Evolutionary conservation across 306 rosid genomes (phyloP), one percentile per base, ranked within the genome.

Genomic region (Parietaria judaica): DNA sequence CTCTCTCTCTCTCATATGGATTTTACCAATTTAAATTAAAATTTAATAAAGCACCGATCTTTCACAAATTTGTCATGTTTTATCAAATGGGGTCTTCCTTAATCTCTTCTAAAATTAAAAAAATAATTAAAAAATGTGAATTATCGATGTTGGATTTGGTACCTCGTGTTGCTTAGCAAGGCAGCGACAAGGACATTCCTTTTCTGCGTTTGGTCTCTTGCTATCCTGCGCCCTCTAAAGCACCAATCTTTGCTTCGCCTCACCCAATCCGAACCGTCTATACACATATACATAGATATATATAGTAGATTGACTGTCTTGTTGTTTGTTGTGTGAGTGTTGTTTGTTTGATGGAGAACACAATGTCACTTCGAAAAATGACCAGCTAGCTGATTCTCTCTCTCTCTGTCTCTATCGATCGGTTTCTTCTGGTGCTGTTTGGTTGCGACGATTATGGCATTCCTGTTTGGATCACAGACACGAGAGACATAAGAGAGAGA

Each of bases 281-380:
- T 49, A 13, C 13, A 23, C 2, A 53, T n/a, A 17, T 14, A 17
- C 15, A n/a, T 53, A 53, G 4, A 53, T 17, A 14, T 53, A 53
- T 14, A n/a, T 49, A 49, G 6, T 41, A 41, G 45, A 41, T 41
- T 41, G 45, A 41, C 45, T 48, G 11, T 56, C 41, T 8, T 51
- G 37, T 41, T 47, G 55, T 72, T 63, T 55, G 69, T 70, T 62
- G 70, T 67, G 7, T 5, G 9, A 48, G 56, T 58, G 73, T 37
- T 60, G 66, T 54, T 11, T 57, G 72, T 60, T 50, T 15, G 83
- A 70, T 41, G 45, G 45, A 8, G 74, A 84, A 75, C 77, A 59
- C 81, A 71, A 74, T 66, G 71, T 66, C 88, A 52, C 75, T 79
- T 74, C 16, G 69, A 62, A 88, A 87, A 88, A 80, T 74, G 96